Conservation (phyloP, 2,329 filamentous ascomycete genomes). For the Endoconidiophora polonica region DNA sequence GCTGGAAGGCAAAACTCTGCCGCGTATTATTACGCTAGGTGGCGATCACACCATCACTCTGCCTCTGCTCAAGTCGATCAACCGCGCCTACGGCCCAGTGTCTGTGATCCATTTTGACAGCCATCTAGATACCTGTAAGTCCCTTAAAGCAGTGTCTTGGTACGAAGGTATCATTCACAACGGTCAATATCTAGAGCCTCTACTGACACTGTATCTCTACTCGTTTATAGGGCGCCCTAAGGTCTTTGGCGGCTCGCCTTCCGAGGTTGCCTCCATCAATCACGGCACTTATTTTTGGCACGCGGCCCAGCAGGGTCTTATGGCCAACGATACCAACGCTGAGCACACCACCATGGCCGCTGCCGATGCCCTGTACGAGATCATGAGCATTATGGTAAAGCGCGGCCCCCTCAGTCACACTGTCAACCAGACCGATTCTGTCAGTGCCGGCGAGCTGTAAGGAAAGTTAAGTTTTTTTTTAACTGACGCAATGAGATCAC, state of each 20-base stretch:
- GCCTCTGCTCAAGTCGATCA: slow-evolving; percentile 41
- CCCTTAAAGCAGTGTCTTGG: no score
- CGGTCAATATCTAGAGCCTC: neutral
- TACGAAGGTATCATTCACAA: neutral
- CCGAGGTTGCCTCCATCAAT: slow-evolving; percentile 60
- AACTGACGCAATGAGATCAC: neutral
- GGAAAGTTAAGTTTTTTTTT: neutral
- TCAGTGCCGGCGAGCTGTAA: slow-evolving; percentile 3
- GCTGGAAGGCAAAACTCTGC: slow-evolving; percentile 57
- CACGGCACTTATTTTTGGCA: slow-evolving; percentile 86
- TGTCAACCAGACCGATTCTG: slow-evolving; percentile 15
- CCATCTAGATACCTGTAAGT: slow-evolving; percentile 48
- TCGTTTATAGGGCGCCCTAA: slow-evolving; percentile 53
- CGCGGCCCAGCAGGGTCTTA: slow-evolving; percentile 58
- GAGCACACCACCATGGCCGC: slow-evolving; percentile 60
- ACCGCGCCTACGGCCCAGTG: slow-evolving; percentile 42
- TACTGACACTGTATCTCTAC: no score
- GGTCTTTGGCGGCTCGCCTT: slow-evolving; percentile 70
- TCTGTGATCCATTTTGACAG: slow-evolving; percentile 47
- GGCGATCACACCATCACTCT: slow-evolving; percentile 48
- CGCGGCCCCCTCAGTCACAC: slow-evolving; percentile 48
- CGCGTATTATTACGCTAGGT: slow-evolving; percentile 62
- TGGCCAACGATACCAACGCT: slow-evolving; percentile 63
- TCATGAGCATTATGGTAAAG: slow-evolving; percentile 72
- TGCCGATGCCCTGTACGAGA: slow-evolving; percentile 55